These are phyloP conservation scores for Cryphonectria parasitica DNA, from an alignment of 2,329 filamentous ascomycete genomes.

Conservation along the genomic window DNA sequence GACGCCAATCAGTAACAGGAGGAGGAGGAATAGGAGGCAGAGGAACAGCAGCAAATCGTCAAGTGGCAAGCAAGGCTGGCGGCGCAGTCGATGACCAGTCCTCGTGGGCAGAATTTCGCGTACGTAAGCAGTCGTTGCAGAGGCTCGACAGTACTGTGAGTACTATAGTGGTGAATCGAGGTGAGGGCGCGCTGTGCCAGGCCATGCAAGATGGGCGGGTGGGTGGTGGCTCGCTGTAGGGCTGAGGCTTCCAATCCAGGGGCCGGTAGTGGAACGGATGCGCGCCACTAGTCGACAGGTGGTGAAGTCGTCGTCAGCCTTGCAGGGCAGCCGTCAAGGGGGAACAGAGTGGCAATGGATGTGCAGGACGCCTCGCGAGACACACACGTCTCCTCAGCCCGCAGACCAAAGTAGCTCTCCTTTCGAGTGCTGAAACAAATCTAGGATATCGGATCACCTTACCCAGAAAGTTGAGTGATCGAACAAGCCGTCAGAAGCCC, in stretches of 20 bases:
- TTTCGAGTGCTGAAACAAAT: background rate
- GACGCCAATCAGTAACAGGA: background rate
- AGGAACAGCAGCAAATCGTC: background rate
- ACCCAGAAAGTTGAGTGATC: background rate
- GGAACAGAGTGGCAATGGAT: background rate
- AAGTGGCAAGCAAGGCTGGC: background rate
- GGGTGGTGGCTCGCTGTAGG: slow-evolving; percentile 8
- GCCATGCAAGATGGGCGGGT: slow-evolving; percentile 3
- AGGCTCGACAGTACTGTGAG: background rate
- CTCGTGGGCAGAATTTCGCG: background rate
- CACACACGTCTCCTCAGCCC: background rate
- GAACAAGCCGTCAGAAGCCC: background rate
- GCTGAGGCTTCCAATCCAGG: background rate
- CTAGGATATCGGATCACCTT: background rate
- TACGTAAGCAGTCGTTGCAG: background rate
- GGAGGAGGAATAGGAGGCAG: background rate
- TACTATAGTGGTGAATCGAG: background rate
- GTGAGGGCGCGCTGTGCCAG: background rate
- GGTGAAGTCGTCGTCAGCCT: slow-evolving; percentile 7
- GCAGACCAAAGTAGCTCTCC: background rate
- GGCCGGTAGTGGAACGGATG: background rate
- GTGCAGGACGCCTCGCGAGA: background rate
- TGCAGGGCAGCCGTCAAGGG: background rate
- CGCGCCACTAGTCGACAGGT: background rate
- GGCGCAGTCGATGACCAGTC: background rate